Evolutionary conservation across 495 filamentous ascomycete species (phyloP).

Genomic region (Bacidia rubella): DNA sequence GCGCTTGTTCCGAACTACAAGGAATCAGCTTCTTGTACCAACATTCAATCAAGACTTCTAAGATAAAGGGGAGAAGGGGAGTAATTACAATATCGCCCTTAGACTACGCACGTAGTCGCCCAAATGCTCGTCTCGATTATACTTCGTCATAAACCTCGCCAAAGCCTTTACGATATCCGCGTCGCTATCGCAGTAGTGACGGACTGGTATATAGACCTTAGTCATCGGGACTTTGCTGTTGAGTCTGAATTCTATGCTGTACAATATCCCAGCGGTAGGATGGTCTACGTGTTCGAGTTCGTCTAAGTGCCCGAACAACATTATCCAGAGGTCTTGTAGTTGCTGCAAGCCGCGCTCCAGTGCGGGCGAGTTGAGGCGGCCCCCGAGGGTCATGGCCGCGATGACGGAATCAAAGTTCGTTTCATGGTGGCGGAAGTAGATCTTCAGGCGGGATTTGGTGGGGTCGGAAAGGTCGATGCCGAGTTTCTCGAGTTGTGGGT

Average conservation of each 20-base stretch:
- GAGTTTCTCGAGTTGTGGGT: slow-evolving; percentile 21
- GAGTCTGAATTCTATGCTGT: slow-evolving; percentile 24
- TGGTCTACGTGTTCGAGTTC: slow-evolving; percentile 14
- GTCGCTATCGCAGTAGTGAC: slow-evolving; percentile 21
- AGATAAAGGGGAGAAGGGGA: no score
- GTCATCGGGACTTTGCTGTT: slow-evolving; percentile 15
- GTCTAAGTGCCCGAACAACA: slow-evolving; percentile 7
- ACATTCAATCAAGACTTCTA: no score
- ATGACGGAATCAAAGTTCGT: slow-evolving; percentile 21
- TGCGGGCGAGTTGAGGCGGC: slow-evolving; percentile 8
- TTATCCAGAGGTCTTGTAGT: slow-evolving; percentile 11
- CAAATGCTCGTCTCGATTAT: neutral
- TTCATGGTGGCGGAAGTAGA: slow-evolving; percentile 22
- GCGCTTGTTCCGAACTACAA: neutral
- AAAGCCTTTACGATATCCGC: slow-evolving; percentile 10
- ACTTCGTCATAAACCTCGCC: neutral
- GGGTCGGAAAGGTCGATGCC: slow-evolving; percentile 23
- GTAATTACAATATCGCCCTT: neutral
- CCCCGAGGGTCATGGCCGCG: slow-evolving; percentile 22
- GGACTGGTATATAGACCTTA: slow-evolving; percentile 26
- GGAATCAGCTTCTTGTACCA: no score
- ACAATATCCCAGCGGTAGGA: slow-evolving; percentile 26
- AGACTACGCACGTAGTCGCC: neutral
- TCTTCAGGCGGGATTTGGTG: slow-evolving; percentile 23
- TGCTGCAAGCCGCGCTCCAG: slow-evolving; percentile 5